Percentiles rank a stretch among this genome's conserved stretches.
Conservation (phyloP, 306 rosid species). For the Crotalaria pallida region DNA sequence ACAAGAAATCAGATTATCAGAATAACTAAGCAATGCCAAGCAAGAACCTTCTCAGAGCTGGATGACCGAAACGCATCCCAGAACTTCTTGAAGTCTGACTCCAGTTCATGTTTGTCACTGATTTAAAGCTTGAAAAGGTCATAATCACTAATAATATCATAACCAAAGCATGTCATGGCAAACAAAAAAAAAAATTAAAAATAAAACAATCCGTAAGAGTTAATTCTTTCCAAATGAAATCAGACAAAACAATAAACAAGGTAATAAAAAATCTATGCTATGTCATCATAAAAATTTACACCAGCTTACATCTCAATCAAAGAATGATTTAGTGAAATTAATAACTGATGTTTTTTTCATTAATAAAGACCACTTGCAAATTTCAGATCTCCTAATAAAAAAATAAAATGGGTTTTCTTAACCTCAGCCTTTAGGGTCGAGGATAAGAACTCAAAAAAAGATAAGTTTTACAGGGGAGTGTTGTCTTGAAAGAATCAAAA, state of each 20-base stretch:
- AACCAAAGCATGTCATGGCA: conserved; percentile 3
- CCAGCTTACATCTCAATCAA: not conserved
- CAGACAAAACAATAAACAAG: not conserved
- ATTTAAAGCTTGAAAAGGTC: conserved; percentile 31
- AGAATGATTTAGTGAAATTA: not conserved
- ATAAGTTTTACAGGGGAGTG: no score
- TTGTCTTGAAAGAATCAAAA: no score
- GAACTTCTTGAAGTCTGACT: conserved; percentile 96
- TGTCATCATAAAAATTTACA: not conserved
- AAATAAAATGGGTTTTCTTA: no score
- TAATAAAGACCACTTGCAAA: not conserved
- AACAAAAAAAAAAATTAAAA: not conserved
- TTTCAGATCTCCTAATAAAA: not conserved
- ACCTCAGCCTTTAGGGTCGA: no score
- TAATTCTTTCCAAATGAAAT: not conserved
- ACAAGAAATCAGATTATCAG: not conserved
- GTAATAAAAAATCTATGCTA: not conserved
- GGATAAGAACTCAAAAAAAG: no score
- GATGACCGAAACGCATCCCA: conserved; percentile 99
- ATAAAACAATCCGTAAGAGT: not conserved
- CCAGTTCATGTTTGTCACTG: conserved; percentile 96
- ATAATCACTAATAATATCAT: conserved; percentile 18
- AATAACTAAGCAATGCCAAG: conserved; percentile 18
- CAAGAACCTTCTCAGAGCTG: conserved; percentile 92
- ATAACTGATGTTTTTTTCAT: not conserved